Evolutionary conservation across 1,284 basidiomycete species (phyloP), one percentile per base, ranked within the genome.

Genomic region (Wolfiporia cocos): DNA sequence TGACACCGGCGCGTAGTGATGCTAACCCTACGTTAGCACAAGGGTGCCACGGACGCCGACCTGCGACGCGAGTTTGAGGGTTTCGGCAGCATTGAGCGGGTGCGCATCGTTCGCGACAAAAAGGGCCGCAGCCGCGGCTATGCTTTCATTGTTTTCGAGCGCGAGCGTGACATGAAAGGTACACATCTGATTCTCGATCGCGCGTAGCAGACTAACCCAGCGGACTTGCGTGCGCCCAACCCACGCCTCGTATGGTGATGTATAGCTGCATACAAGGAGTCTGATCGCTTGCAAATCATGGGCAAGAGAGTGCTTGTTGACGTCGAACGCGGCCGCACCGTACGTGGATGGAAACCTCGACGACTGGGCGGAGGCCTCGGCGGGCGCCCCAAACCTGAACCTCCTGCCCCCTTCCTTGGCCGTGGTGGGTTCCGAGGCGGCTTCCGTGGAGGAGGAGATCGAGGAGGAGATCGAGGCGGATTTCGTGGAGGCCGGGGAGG

Each of bases 131-230:
- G 85, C 57, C 74, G 87, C 50, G 92, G 93, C 15, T 99, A 98
- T 64, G 96, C 95, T 14, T 99, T 99, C 65, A 77, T 99, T 48
- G 92, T 98, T 5, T 99, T 92, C 57, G 96, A 99, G 63, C 80
- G 94, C 20, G 96, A 99, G 68, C 81, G 93, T 47, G 96, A 99
- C 63, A 99, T 99, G 96, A 97, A 97, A 79, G 90, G 92, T 92
- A 55, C 58, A 65, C 61, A n/a, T n/a, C n/a, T 39, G 37, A 43
- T 40, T 42, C 37, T 38, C 44, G 9, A 34, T 23, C 15, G 2
- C 22, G 15, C 10, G 37, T 22, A 39, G 39, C 46, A 31, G 31
- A 50, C 50, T 54, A 44, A 57, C 50, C 48, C 51, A 60, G 48
- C 53, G 49, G 49, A 34, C 28, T 43, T 43, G n/a, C 33, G 32